These are phyloP conservation scores for Chrysopogon serrulatus DNA, from an alignment of 176 grass and related monocot genomes.

Conservation along the genomic window DNA sequence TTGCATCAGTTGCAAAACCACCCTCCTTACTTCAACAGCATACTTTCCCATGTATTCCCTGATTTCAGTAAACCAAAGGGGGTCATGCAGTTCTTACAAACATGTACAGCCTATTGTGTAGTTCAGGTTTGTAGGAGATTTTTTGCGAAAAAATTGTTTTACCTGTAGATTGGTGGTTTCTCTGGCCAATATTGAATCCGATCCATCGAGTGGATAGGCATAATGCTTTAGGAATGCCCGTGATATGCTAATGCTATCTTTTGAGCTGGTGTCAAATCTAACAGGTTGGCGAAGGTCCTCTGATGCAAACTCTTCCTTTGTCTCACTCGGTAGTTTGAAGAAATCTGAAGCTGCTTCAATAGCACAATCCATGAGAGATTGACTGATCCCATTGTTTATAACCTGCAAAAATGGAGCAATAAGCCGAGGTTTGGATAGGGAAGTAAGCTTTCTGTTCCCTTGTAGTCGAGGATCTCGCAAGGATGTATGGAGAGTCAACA, in stretches of 20 bases:
- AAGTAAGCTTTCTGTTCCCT: not conserved
- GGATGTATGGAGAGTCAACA: not conserved
- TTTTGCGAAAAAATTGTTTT: not conserved
- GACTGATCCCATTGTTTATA: conserved; percentile 69
- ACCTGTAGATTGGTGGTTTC: conserved; percentile 53
- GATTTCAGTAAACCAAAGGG: conserved; percentile 6
- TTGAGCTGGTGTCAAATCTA: conserved; percentile 51
- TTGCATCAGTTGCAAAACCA: conserved; percentile 53
- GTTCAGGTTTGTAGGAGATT: not conserved
- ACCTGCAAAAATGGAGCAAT: conserved; percentile 42
- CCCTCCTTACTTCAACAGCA: conserved; percentile 31
- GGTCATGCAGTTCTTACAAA: not conserved
- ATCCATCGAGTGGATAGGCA: conserved; percentile 46
- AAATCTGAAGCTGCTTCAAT: conserved; percentile 58
- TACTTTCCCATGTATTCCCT: conserved; percentile 58
- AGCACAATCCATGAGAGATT: conserved; percentile 55
- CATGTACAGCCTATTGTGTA: not conserved
- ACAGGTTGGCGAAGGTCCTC: conserved; percentile 50
- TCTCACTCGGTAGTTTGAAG: conserved; percentile 53
- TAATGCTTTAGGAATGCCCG: conserved; percentile 72
- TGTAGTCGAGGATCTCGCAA: not conserved
- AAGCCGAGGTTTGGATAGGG: not conserved
- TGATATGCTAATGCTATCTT: conserved; percentile 38
- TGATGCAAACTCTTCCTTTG: conserved; percentile 50
- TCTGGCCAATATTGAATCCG: conserved; percentile 61